phyloP scores from a whole-genome alignment of 176 grass and related monocot species.

The Cenchrus fungigraminus region DNA sequence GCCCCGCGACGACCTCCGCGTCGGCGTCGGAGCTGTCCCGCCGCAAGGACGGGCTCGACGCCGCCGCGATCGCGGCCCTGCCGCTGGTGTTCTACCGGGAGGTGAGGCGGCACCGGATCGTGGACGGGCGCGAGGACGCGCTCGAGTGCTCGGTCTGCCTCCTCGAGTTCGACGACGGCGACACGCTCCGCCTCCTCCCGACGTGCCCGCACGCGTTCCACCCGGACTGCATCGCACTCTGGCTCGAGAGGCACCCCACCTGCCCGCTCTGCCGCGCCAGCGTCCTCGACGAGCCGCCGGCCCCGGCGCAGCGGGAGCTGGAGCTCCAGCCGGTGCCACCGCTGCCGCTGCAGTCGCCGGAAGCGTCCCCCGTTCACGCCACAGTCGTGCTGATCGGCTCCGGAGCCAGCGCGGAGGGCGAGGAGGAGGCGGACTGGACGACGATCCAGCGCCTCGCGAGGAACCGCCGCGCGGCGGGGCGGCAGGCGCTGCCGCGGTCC shows the following conservation, averaged over 20 bases:
- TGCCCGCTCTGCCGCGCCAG: conserved; percentile 59
- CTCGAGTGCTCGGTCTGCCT: conserved; percentile 73
- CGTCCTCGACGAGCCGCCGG: conserved; percentile 36
- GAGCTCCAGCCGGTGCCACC: neutral
- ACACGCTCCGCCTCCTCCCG: conserved; percentile 59
- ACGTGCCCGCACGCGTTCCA: conserved; percentile 71
- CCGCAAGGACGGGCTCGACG: conserved; percentile 36
- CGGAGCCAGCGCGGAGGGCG: neutral
- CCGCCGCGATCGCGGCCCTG: conserved; percentile 40
- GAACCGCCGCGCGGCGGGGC: conserved; percentile 29
- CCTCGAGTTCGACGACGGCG: conserved; percentile 54
- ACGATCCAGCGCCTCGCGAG: conserved; percentile 25
- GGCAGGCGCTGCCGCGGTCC: conserved; percentile 37
- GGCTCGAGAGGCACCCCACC: conserved; percentile 55
- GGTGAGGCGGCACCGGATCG: conserved; percentile 40
- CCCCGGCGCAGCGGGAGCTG: neutral
- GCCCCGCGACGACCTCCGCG: neutral
- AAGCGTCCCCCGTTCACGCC: neutral
- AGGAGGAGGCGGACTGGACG: conserved; percentile 8
- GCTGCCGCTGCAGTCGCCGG: neutral
- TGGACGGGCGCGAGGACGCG: conserved; percentile 13
- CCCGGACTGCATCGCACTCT: conserved; percentile 60
- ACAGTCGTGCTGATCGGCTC: conserved; percentile 22
- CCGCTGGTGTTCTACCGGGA: conserved; percentile 50
- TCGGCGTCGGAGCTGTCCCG: neutral